Evolutionary conservation across 2,329 filamentous ascomycete species (phyloP).

Genomic region (Fusarium pseudocircinatum): DNA sequence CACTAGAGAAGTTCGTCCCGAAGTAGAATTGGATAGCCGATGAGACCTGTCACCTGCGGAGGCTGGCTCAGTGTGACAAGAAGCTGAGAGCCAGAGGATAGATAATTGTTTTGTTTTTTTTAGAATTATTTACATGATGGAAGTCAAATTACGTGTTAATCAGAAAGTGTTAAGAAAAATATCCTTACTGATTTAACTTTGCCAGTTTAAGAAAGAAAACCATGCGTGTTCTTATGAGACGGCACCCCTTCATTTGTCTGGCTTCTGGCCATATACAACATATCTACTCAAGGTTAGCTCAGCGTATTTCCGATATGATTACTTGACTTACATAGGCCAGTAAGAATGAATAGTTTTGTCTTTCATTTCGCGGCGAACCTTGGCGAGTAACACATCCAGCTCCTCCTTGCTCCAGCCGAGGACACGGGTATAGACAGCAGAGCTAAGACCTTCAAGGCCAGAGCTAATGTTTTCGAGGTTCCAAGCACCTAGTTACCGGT

Average conservation of each 20-base stretch:
- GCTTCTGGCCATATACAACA: slow-evolving; percentile 28
- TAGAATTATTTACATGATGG: rapidly evolving
- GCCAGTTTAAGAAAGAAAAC: rapidly evolving
- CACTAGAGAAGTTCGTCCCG: not conserved
- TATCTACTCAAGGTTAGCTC: not conserved
- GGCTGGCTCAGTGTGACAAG: rapidly evolving
- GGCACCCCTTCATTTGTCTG: not conserved
- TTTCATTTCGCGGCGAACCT: slow-evolving; percentile 40
- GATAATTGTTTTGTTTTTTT: too few relatives aligned
- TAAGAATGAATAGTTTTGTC: slow-evolving; percentile 42
- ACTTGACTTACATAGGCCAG: slow-evolving; percentile 39
- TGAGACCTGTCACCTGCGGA: too few relatives aligned
- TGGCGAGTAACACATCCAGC: slow-evolving; percentile 37
- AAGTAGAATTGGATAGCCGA: too few relatives aligned
- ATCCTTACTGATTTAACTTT: rapidly evolving
- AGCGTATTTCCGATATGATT: rapidly evolving
- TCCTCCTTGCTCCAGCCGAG: slow-evolving; percentile 42
- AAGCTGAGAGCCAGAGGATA: not conserved
- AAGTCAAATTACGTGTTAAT: rapidly evolving
- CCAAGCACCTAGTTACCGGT: slow-evolving; percentile 42
- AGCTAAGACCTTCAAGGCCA: slow-evolving; percentile 42
- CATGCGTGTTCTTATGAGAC: rapidly evolving
- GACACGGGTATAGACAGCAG: slow-evolving; percentile 43
- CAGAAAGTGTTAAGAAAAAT: rapidly evolving
- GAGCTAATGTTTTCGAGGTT: slow-evolving; percentile 31